Evolutionary conservation across 2,329 filamentous ascomycete species (phyloP).

Genomic region (Tolypocladium cylindrosporum): DNA sequence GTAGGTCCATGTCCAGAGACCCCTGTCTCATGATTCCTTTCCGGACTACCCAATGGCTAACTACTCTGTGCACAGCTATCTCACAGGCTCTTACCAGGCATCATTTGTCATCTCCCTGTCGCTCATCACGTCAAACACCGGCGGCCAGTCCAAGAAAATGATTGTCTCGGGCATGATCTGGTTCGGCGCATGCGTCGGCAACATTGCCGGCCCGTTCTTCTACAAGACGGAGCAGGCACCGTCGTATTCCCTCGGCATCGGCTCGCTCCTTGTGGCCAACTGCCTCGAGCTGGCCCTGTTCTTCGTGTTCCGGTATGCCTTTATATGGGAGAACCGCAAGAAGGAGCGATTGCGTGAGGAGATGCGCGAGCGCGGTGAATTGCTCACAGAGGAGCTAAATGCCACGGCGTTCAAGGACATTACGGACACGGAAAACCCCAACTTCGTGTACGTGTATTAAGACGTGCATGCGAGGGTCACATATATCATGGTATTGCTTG

Average conservation of each 20-base stretch:
- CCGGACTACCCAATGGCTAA: not conserved
- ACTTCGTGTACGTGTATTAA: constrained; percentile 29
- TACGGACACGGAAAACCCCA: constrained; percentile 32
- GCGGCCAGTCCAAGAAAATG: constrained; percentile 53
- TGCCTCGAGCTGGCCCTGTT: constrained; percentile 27
- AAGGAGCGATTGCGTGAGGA: constrained; percentile 24
- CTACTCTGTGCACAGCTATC: constrained; percentile 11
- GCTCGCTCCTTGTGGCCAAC: constrained; percentile 30
- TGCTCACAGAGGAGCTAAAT: constrained; percentile 19
- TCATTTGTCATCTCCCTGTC: constrained; percentile 30
- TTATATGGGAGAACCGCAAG: constrained; percentile 27
- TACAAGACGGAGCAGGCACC: constrained; percentile 44
- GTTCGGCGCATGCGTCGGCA: constrained; percentile 49
- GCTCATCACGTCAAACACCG: constrained; percentile 38
- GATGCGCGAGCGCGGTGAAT: constrained; percentile 14
- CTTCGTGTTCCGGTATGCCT: constrained; percentile 25
- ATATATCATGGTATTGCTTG: too few species aligned
- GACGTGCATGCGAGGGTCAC: not conserved
- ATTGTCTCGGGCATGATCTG: constrained; percentile 53
- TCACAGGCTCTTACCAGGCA: constrained; percentile 27
- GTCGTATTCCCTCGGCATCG: constrained; percentile 28
- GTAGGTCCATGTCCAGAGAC: constrained; percentile 11
- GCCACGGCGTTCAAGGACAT: constrained; percentile 29
- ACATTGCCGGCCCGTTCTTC: constrained; percentile 54
- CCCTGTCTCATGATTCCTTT: not conserved